A percentile compares a stretch with the other conserved stretches of the same genome.
Evolutionary conservation across 495 filamentous ascomycete genomes (phyloP).

Genomic region (Monascus purpureus): DNA sequence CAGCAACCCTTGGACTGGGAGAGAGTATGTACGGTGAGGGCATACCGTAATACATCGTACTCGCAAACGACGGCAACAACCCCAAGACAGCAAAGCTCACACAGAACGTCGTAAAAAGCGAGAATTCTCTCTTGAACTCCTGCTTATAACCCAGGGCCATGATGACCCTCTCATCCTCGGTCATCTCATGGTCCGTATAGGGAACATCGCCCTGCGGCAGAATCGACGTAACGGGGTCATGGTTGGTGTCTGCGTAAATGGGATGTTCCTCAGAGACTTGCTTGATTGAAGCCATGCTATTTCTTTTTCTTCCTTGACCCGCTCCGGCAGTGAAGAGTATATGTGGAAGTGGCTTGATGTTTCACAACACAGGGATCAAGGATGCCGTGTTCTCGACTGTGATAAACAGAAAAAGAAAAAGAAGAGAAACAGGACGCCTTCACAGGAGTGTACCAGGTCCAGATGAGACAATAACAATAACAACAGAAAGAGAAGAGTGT

Average conservation of each 20-base stretch:
- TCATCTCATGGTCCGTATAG: conserved; percentile 33
- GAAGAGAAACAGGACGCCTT: no score
- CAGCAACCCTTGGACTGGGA: neutral
- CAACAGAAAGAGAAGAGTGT: no score
- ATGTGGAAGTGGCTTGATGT: no score
- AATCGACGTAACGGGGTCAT: conserved; percentile 53
- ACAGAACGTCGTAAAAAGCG: conserved; percentile 71
- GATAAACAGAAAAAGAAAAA: no score
- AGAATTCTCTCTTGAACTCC: conserved; percentile 73
- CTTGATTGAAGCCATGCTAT: conserved; percentile 6
- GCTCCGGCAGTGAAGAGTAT: no score
- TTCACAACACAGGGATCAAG: no score
- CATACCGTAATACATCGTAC: conserved; percentile 55
- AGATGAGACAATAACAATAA: no score
- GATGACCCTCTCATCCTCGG: conserved; percentile 55
- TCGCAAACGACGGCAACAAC: conserved; percentile 59
- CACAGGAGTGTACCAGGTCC: no score
- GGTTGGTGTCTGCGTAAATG: conserved; percentile 18
- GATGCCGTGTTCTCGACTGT: no score
- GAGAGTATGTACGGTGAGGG: neutral
- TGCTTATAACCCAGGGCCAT: conserved; percentile 63
- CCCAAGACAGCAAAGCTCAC: conserved; percentile 67
- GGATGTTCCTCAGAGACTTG: conserved; percentile 6
- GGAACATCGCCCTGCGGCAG: conserved; percentile 52
- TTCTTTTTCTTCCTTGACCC: no score